phyloP scores from a whole-genome alignment of 352 stramenopile genomes.

The Pythium angustatum region DNA sequence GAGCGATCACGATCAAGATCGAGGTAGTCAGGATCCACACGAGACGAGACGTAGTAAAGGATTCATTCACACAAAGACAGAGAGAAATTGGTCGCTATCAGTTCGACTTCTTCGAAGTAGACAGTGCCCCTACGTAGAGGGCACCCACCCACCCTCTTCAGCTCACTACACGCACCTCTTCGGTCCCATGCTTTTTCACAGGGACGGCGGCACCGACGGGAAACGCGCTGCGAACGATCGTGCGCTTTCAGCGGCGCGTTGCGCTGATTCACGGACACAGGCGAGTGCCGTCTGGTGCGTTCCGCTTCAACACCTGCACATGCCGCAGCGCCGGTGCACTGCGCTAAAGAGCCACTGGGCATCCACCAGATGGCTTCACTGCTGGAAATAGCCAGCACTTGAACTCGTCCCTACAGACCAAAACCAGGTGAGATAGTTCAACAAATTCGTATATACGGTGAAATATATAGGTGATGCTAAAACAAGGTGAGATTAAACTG shows the following conservation, averaged over 20 bases:
- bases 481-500: neutral
- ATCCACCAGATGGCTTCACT: slow-evolving; percentile 19
- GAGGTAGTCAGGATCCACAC: neutral
- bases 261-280: neutral
- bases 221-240: neutral
- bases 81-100: too few species aligned
- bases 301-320: neutral
- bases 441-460: neutral
- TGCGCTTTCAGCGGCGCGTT: neutral
- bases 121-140: too few species aligned
- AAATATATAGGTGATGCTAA: neutral
- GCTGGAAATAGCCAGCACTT: slow-evolving; percentile 18
- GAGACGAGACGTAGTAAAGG: too few species aligned
- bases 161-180: slow-evolving; percentile 37
- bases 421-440: slow-evolving; percentile 16
- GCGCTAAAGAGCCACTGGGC: neutral
- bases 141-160: too few species aligned
- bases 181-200: too few species aligned
- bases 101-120: too few species aligned
- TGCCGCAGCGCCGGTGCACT: neutral
- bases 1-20: neutral
- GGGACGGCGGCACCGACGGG: too few species aligned
- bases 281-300: neutral
- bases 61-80: too few species aligned
- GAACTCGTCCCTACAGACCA: slow-evolving; percentile 11